Evolutionary conservation across 1,284 basidiomycete genomes (phyloP).

Genomic region (Boletellus sp.): DNA sequence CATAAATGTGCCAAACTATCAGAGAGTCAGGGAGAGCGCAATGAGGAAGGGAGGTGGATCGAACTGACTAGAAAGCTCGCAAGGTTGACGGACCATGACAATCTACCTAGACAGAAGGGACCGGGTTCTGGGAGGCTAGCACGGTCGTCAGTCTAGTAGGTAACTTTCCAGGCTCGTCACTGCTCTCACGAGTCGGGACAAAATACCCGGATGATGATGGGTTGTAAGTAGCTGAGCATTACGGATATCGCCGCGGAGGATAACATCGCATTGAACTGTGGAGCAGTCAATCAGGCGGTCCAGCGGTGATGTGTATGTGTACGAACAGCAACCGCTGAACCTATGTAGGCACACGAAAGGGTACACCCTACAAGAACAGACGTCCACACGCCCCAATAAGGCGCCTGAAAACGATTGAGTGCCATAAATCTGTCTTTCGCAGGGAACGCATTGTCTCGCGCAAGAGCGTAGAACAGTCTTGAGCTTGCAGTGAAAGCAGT

Average conservation of each 20-base stretch:
- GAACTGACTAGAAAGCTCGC: slow-evolving; percentile 43
- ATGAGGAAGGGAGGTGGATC: not conserved
- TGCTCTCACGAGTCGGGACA: slow-evolving; percentile 50
- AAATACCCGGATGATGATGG: slow-evolving; percentile 56
- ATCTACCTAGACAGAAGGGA: slow-evolving; percentile 52
- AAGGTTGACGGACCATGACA: slow-evolving; percentile 52
- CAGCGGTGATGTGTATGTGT: not conserved
- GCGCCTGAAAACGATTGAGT: slow-evolving; percentile 53
- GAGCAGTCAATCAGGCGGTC: not conserved
- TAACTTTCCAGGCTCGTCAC: not conserved
- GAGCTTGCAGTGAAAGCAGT: slow-evolving; percentile 62
- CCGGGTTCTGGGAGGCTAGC: slow-evolving; percentile 46
- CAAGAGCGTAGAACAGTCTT: slow-evolving; percentile 53
- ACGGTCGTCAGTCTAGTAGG: not conserved
- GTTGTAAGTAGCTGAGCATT: slow-evolving; percentile 58
- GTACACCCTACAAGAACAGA: slow-evolving; percentile 53
- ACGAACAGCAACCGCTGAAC: slow-evolving; percentile 51
- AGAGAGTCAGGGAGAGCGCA: slow-evolving; percentile 1
- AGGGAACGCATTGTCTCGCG: slow-evolving; percentile 52
- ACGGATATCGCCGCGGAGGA: slow-evolving; percentile 57
- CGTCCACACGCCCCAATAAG: slow-evolving; percentile 54
- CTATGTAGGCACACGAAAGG: slow-evolving; percentile 59
- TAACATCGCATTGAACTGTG: slow-evolving; percentile 53
- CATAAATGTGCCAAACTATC: slow-evolving; percentile 51
- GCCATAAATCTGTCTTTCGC: slow-evolving; percentile 45